Evolutionary conservation across 1,284 basidiomycete genomes (phyloP), one percentile per base, ranked within the genome.

Genomic region (Trichosporon coremiiforme): DNA sequence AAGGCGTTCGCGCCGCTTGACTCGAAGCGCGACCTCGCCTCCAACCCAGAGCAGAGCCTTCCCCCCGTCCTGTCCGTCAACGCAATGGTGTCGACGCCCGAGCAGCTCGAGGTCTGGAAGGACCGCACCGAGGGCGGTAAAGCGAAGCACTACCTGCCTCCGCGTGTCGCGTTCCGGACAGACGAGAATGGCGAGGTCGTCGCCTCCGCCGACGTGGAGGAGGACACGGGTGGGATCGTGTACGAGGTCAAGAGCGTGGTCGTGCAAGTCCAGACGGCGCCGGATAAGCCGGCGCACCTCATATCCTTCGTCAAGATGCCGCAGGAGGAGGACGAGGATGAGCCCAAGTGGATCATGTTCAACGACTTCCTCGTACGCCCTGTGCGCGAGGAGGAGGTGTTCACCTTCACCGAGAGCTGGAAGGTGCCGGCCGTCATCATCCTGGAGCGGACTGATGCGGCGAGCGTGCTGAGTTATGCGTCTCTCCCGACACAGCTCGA

Each of bases 301-400:
- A 91, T 96, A n/a, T 91, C 94, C 0, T 88, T 97, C 66, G 87
- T 95, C 53, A 93, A 91, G 85, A 89, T 65, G 66, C n/a, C 75
- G 90, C 91, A 91, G 0, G 88, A 90, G 65, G 88, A 88, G 1
- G 77, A 76, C 3, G 76, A 75, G 9, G 82, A 70, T 1, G 79
- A 80, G 13, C 89, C 88, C 63, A 88, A 89, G 1, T 99, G 96
- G 96, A 90, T 92, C 78, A 84, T 99, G 70, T 99, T 99, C 88
- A 99, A 99, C 79, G 96, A 99, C 80, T 99, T 99, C 79, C 87
- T 91, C 2, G 97, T 99, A 5, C 87, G 88, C 62, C 91, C 91
- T 67, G 88, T 98, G 31, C 85, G 89, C 0, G 91, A 95, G 80
- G 87, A 89, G 33, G 95, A 98, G 74, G 96, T 93, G 0, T 84